Base-by-base conservation (phyloP, 1,284 basidiomycete genomes). In the Mixia osmundae region DNA sequence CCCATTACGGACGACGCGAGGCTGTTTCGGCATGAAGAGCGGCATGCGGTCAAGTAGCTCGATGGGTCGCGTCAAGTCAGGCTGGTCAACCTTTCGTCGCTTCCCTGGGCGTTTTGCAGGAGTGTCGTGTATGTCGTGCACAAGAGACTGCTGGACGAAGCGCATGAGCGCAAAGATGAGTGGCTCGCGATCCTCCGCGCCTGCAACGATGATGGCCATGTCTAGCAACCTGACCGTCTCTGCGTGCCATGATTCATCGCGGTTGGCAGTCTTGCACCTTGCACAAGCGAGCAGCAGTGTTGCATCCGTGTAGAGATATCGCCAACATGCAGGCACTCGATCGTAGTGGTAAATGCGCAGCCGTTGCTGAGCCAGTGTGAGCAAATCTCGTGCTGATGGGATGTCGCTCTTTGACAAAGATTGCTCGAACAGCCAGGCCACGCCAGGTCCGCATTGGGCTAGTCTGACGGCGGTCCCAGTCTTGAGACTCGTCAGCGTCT, bases 151-250 rank as follows among this genome's bases (percentile, higher is more conserved):
- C 47, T 71, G 69, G 3, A 65, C 51, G 11, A 42, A 44, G 24
- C 48, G 45, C 43, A 91, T 76, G 24, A 77, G 52, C 14, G 60
- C 58, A 25, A 69, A 61, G 8, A 78, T 62, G 31, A 72, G 51
- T 23, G 73, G 68, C 24, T 68, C 54, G 32, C 76, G 59, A 5
- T 61, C 60, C 20, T 62, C 52, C 1, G 72, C 69, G 1, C 83
- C 85, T 6, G 82, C 75, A 30, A 89, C 64, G 45, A 94, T 72
- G 44, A 89, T 72, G 1, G 74, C 72, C 47, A 63, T 63, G 51
- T 95, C 87, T 21, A 94, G 58, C 10, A 62, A 57, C 4, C 61
- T 57, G 25, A 89, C 63, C 3, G 42, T 37, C 2, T 46, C 39
- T 18, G 36, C 33, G 14, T 33, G 25, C 14, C 7, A 16, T 3